Evolutionary conservation across 2,329 filamentous ascomycete species (phyloP), one percentile per base, ranked within the genome.

Genomic region (Epichloe glyceriae): DNA sequence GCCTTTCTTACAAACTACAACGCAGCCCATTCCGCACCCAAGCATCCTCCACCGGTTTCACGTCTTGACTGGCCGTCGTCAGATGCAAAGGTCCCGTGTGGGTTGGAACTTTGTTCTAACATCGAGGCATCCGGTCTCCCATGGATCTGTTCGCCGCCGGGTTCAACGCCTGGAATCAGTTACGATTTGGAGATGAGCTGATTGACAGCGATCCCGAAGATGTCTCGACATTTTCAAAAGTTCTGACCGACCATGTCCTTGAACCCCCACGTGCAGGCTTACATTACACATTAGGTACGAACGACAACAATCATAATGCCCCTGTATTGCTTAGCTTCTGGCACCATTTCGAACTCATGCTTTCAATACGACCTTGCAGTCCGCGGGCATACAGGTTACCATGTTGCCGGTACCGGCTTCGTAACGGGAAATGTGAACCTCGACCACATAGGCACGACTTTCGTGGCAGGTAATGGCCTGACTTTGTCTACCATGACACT

Each of bases 151-250:
- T 75, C 58, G 76, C 72, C 41, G 57, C 73, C 3, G 79, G 79
- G 40, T 74, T 78, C 64, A 82, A 83, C 58, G 75, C 77, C 50
- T 82, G 75, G 75, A 63, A 65, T 50, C 78, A 82, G 57, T 68
- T 82, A 15, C 55, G 59, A 2, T 73, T 79, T 12, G 53, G 52
- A 6, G n/a, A 14, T 17, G 33, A 41, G 7, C 45, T 10, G 7
- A 7, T 41, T 15, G 53, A 52, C 4, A 46, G 59, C 1, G 71
- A 77, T 40, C 68, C 71, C 4, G 62, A 70, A 4, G 79, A 82
- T 57, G 17, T 78, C 4, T 52, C 52, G 17, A 53, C 57, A 1
- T 80, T 81, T 53, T 63, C 62, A 42, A 65, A 65, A 47, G 58
- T 77, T 5, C 58, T 78, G 4, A 53, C 55, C 14, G 67, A 64